phyloP scores from a whole-genome alignment of 345 rosid species.

The Camelina sativa region DNA sequence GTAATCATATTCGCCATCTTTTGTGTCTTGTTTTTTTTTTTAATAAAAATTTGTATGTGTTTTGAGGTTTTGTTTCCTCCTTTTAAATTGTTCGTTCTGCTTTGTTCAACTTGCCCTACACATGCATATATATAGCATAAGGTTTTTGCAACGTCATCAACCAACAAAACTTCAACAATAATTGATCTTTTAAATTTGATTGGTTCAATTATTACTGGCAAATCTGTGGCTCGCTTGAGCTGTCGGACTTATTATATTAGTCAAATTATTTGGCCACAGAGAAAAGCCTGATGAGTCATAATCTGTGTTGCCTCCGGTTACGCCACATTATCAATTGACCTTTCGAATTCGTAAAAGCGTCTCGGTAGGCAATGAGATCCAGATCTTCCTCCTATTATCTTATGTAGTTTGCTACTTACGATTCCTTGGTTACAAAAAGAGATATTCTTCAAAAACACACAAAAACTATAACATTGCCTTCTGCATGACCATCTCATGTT shows the following conservation, averaged over 20 bases:
- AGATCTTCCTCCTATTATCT: slow-evolving; percentile 40
- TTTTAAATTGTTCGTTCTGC: slow-evolving; percentile 5
- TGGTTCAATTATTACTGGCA: slow-evolving; percentile 31
- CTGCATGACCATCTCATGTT: background rate
- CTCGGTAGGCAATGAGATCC: slow-evolving; percentile 45
- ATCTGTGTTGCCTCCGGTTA: slow-evolving; percentile 44
- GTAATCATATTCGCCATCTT: slow-evolving; percentile 44
- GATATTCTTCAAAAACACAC: background rate
- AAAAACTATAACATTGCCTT: no score
- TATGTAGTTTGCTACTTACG: slow-evolving; percentile 16
- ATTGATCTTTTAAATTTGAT: slow-evolving; percentile 27
- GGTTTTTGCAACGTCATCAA: slow-evolving; percentile 34
- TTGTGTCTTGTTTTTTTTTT: background rate
- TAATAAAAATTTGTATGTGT: background rate
- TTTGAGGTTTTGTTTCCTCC: background rate
- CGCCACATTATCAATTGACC: slow-evolving; percentile 53
- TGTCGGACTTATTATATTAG: slow-evolving; percentile 43
- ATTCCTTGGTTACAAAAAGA: background rate
- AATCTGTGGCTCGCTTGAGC: slow-evolving; percentile 37
- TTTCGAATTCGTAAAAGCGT: slow-evolving; percentile 25
- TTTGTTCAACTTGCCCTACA: slow-evolving; percentile 15
- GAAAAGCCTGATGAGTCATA: slow-evolving; percentile 49
- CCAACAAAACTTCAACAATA: slow-evolving; percentile 43
- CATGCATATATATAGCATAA: slow-evolving; percentile 25
- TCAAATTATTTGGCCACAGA: slow-evolving; percentile 39